A percentile compares a stretch with the other conserved stretches of the same genome.
Evolutionary conservation across 2,329 filamentous ascomycete genomes (phyloP).

Genomic region (Fusarium albosuccineum): DNA sequence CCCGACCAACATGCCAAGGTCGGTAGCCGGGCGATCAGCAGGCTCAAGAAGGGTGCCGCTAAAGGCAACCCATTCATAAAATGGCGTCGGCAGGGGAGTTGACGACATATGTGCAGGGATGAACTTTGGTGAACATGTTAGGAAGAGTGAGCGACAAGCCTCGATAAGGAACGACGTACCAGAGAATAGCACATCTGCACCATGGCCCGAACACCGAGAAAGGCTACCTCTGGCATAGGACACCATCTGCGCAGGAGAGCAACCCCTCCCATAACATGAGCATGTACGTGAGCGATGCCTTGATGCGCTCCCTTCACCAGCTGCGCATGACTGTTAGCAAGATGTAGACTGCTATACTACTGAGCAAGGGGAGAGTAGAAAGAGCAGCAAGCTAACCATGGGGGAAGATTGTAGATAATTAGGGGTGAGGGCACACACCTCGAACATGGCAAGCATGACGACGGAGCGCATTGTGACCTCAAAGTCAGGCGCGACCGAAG

Average conservation of each 20-base stretch:
- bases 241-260: constrained; percentile 66
- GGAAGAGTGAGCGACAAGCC: constrained; percentile 1
- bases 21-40: constrained; percentile 55
- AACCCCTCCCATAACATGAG: constrained; percentile 70
- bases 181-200: constrained; percentile 69
- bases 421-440: constrained; percentile 58
- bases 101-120: constrained; percentile 59
- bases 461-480: constrained; percentile 65
- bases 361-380: constrained; percentile 11
- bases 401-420: constrained; percentile 9
- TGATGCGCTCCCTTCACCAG: constrained; percentile 62
- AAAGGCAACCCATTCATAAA: constrained; percentile 60
- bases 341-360: background rate
- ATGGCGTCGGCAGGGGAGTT: constrained; percentile 55
- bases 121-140: constrained; percentile 51
- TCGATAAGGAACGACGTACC: constrained; percentile 51
- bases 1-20: constrained; percentile 57
- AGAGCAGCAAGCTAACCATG: constrained; percentile 23
- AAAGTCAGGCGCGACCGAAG: constrained; percentile 51
- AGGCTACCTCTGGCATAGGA: constrained; percentile 53
- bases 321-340: constrained; percentile 46
- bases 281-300: constrained; percentile 64
- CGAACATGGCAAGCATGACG: constrained; percentile 71
- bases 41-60: constrained; percentile 52
- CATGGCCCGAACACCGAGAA: constrained; percentile 64